phyloP scores from a whole-genome alignment of 495 filamentous ascomycete genomes.

The Aspergillus funiculosus region DNA sequence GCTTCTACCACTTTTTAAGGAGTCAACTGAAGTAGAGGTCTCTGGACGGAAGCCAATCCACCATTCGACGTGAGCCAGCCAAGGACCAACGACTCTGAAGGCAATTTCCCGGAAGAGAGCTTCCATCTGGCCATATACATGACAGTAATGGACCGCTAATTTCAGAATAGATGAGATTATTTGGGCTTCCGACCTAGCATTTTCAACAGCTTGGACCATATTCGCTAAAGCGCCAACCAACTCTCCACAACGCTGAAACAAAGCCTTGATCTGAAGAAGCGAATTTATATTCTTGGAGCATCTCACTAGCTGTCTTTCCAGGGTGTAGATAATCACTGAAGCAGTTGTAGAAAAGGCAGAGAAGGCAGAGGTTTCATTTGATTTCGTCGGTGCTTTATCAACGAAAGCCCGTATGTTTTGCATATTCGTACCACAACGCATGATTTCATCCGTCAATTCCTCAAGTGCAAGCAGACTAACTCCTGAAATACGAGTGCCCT shows the following conservation, averaged over 20 bases:
- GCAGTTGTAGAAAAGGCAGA: slow-evolving; percentile 34
- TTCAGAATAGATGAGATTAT: slow-evolving; percentile 63
- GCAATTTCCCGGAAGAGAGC: slow-evolving; percentile 63
- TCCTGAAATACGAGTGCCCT: slow-evolving; percentile 61
- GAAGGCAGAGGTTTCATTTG: slow-evolving; percentile 27
- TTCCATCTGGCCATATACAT: slow-evolving; percentile 55
- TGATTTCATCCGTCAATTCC: slow-evolving; percentile 48
- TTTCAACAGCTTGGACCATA: slow-evolving; percentile 52
- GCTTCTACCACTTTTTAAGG: slow-evolving; percentile 40
- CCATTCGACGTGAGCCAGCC: slow-evolving; percentile 63
- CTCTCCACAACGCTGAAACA: slow-evolving; percentile 58
- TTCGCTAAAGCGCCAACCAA: slow-evolving; percentile 57
- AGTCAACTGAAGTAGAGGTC: slow-evolving; percentile 36
- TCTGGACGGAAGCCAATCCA: slow-evolving; percentile 71
- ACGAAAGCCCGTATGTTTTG: slow-evolving; percentile 56
- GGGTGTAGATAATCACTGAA: slow-evolving; percentile 32
- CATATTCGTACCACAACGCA: slow-evolving; percentile 68
- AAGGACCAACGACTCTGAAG: slow-evolving; percentile 56
- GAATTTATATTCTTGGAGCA: slow-evolving; percentile 25
- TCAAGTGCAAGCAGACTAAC: slow-evolving; percentile 53
- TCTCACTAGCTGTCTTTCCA: slow-evolving; percentile 33
- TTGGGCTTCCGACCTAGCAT: slow-evolving; percentile 56
- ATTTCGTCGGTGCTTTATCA: slow-evolving; percentile 26
- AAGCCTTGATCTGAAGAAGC: slow-evolving; percentile 59
- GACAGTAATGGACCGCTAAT: slow-evolving; percentile 56